Percentiles rank a stretch among this genome's conserved stretches.
phyloP scores from a whole-genome alignment of 164 flowering plant genomes.

The Chloranthus sessilifolius region DNA sequence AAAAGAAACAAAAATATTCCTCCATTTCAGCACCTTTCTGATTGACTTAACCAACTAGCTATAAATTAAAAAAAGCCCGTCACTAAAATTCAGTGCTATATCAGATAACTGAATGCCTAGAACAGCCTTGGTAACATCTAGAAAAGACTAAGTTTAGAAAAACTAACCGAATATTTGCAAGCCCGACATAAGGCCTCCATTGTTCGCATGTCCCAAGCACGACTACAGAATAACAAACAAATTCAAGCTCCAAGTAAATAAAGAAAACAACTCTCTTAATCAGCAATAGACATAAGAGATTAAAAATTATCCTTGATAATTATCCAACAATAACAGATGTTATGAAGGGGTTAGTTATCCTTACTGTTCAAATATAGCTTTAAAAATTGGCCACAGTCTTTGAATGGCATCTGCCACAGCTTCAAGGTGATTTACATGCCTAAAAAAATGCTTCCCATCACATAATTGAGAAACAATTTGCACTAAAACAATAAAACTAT shows the following conservation, averaged over 20 bases:
- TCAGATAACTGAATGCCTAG: too few relatives aligned
- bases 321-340: background rate
- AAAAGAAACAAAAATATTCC: too few relatives aligned
- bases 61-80: too few relatives aligned
- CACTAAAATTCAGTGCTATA: too few relatives aligned
- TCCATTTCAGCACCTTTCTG: too few relatives aligned
- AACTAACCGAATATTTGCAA: constrained; percentile 95
- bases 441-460: constrained; percentile 30
- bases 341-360: constrained; percentile 11
- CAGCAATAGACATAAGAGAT: too few relatives aligned
- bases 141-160: background rate
- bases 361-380: constrained; percentile 91
- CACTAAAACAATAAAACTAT: background rate
- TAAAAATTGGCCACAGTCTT: constrained; percentile 92
- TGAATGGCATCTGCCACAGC: constrained; percentile 97
- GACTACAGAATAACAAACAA: constrained; percentile 39
- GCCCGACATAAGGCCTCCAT: constrained; percentile 99
- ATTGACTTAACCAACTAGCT: too few relatives aligned
- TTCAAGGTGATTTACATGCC: constrained; percentile 92
- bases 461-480: background rate
- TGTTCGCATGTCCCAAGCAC: constrained; percentile 97
- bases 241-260: constrained; percentile 3
- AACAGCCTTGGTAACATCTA: too few relatives aligned
- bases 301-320: too few relatives aligned
- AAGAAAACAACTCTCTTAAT: background rate